Evolutionary conservation across 257 asterid genomes (phyloP).

Genomic region (Nicotiana noctiflora): DNA sequence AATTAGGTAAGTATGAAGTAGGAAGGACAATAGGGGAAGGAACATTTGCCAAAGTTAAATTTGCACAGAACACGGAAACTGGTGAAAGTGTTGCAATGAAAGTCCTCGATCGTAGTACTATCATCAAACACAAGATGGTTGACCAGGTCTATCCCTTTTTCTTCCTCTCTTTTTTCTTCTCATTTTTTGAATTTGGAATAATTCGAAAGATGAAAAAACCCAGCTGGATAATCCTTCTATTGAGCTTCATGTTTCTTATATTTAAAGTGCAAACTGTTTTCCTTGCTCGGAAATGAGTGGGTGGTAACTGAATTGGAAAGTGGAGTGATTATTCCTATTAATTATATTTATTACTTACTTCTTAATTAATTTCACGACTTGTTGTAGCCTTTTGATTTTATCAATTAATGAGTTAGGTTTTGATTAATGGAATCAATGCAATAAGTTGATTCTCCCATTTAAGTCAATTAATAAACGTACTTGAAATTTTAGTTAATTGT

Average conservation of each 20-base stretch:
- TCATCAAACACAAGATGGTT: slow-evolving; percentile 94
- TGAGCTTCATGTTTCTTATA: too few species aligned
- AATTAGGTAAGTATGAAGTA: slow-evolving; percentile 94
- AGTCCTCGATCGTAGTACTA: slow-evolving; percentile 90
- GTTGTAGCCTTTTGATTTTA: background rate
- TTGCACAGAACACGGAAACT: slow-evolving; percentile 94
- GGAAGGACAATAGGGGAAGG: slow-evolving; percentile 99
- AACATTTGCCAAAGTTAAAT: slow-evolving; percentile 96
- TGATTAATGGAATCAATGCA: background rate
- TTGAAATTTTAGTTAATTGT: background rate
- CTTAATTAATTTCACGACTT: background rate
- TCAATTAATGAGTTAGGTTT: background rate
- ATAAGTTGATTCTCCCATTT: background rate
- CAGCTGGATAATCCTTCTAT: background rate
- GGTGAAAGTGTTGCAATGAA: slow-evolving; percentile 99
- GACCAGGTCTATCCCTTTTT: slow-evolving; percentile 54
- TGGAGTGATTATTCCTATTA: background rate
- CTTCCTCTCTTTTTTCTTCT: background rate
- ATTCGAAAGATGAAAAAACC: background rate
- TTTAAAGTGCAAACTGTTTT: background rate
- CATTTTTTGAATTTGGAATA: background rate
- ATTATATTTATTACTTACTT: background rate
- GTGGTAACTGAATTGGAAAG: too few species aligned
- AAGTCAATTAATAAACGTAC: background rate
- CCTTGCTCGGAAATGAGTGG: too few species aligned